Percentiles rank a stretch among this genome's conserved stretches.
Conservation (phyloP, 1,139 yeast genomes). For the Geotrichum phurueaensis region DNA sequence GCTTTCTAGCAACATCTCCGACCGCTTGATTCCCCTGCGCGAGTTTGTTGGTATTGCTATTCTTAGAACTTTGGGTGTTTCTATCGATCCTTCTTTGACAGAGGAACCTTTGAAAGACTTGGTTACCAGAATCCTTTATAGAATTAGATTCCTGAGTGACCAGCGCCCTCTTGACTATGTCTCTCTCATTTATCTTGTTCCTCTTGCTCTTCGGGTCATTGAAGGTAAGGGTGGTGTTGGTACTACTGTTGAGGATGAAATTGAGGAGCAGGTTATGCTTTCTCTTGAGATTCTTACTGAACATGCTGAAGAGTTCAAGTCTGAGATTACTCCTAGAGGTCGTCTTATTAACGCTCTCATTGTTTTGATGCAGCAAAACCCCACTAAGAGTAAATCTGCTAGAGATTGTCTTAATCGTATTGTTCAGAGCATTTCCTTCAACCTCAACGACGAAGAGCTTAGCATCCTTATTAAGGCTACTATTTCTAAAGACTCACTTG, state of each 20-base stretch:
- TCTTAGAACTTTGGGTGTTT: conserved; percentile 42
- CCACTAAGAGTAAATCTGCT: conserved; percentile 72
- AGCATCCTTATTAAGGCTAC: conserved; percentile 52
- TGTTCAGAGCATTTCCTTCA: conserved; percentile 66
- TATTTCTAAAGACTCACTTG: conserved; percentile 60
- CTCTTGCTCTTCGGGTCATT: conserved; percentile 55
- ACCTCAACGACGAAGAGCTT: conserved; percentile 53
- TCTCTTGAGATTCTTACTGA: conserved; percentile 71
- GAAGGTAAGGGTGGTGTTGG: conserved; percentile 52
- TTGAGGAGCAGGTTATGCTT: conserved; percentile 77
- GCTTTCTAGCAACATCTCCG: conserved; percentile 34
- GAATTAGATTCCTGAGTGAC: conserved; percentile 68
- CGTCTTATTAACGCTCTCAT: conserved; percentile 57
- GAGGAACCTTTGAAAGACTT: conserved; percentile 52
- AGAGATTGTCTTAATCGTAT: conserved; percentile 76
- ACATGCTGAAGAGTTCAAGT: conserved; percentile 70
- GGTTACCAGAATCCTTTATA: conserved; percentile 62
- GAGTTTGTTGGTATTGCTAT: conserved; percentile 62
- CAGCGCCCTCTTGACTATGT: conserved; percentile 64
- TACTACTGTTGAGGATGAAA: conserved; percentile 62
- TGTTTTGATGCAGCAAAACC: conserved; percentile 55
- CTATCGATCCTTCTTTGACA: conserved; percentile 34
- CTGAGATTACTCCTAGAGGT: conserved; percentile 62
- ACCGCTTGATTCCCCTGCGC: conserved; percentile 48
- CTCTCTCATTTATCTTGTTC: conserved; percentile 67